These are phyloP conservation scores for Neoarthrinium moseri DNA, from an alignment of 2,329 filamentous ascomycete species.

Conservation along the genomic window DNA sequence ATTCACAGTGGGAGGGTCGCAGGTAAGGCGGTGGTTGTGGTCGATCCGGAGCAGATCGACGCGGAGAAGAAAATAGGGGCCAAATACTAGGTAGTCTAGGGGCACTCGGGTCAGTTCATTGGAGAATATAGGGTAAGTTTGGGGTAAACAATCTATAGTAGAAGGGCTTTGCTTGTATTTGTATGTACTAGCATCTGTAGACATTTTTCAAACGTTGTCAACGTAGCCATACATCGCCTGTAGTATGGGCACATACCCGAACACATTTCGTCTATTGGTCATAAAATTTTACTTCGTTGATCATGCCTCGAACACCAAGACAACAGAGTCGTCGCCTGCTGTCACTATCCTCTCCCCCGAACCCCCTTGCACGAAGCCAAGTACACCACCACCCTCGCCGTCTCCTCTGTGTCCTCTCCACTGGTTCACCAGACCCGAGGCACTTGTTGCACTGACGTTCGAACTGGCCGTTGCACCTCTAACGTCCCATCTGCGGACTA, in stretches of 20 bases:
- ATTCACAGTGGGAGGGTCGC: slow-evolving; percentile 51
- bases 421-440: slow-evolving; percentile 73
- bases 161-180: too few species aligned
- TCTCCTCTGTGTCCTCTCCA: slow-evolving; percentile 88
- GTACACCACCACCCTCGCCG: slow-evolving; percentile 82
- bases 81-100: slow-evolving; percentile 10
- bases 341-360: slow-evolving; percentile 76
- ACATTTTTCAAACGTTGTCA: too few species aligned
- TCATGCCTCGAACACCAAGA: slow-evolving; percentile 64
- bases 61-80: slow-evolving; percentile 18
- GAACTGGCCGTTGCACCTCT: slow-evolving; percentile 39
- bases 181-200: too few species aligned
- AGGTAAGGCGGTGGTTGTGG: slow-evolving; percentile 53
- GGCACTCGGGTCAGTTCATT: too few species aligned
- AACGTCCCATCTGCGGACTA: slow-evolving; percentile 84
- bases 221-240: too few species aligned
- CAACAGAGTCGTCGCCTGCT: slow-evolving; percentile 81
- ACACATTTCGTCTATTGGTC: too few species aligned
- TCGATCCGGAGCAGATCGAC: slow-evolving; percentile 41
- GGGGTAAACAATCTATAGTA: too few species aligned
- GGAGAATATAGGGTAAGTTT: too few species aligned
- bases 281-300: too few species aligned
- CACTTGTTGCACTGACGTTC: slow-evolving; percentile 47
- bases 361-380: slow-evolving; percentile 85
- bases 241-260: too few species aligned